Evolutionary conservation across 306 rosid species (phyloP).

Genomic region (Castanea mollissima): DNA sequence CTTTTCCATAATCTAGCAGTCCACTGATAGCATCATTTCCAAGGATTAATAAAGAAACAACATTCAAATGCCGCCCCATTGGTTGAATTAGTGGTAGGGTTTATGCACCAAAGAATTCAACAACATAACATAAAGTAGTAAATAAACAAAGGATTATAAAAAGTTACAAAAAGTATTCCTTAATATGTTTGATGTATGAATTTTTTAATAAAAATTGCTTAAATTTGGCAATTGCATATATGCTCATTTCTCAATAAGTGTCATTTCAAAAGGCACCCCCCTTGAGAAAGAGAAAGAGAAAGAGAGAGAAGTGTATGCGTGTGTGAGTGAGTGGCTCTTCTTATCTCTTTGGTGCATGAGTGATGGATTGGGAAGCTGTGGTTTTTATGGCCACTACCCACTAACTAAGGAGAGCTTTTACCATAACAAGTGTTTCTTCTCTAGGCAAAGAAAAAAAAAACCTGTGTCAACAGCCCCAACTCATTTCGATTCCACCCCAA

Average conservation of each 20-base stretch:
- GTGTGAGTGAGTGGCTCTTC: slow-evolving; percentile 21
- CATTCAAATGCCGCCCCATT: slow-evolving; percentile 41
- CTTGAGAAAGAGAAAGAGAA: too few relatives aligned
- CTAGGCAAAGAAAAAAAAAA: slow-evolving; percentile 32
- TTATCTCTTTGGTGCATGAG: slow-evolving; percentile 20
- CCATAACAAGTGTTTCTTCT: slow-evolving; percentile 30
- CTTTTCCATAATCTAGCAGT: background rate
- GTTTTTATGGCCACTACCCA: background rate
- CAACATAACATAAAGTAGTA: slow-evolving; percentile 7
- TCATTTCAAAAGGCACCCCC: slow-evolving; percentile 37
- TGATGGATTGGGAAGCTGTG: background rate
- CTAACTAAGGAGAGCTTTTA: slow-evolving; percentile 42
- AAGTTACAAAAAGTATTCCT: slow-evolving; percentile 19
- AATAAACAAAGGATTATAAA: background rate
- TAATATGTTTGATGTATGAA: slow-evolving; percentile 15
- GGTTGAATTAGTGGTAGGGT: slow-evolving; percentile 23
- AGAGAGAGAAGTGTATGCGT: too few relatives aligned
- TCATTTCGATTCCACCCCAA: background rate
- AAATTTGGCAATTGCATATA: slow-evolving; percentile 47
- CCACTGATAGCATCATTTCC: slow-evolving; percentile 22
- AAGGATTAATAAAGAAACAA: background rate
- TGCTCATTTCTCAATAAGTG: slow-evolving; percentile 32
- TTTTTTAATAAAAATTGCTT: slow-evolving; percentile 5
- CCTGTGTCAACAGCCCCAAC: slow-evolving; percentile 10
- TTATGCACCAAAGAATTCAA: slow-evolving; percentile 11